Base-by-base conservation (phyloP, 2,329 filamentous ascomycete species). In the Aspergillus quadrilineatus region DNA sequence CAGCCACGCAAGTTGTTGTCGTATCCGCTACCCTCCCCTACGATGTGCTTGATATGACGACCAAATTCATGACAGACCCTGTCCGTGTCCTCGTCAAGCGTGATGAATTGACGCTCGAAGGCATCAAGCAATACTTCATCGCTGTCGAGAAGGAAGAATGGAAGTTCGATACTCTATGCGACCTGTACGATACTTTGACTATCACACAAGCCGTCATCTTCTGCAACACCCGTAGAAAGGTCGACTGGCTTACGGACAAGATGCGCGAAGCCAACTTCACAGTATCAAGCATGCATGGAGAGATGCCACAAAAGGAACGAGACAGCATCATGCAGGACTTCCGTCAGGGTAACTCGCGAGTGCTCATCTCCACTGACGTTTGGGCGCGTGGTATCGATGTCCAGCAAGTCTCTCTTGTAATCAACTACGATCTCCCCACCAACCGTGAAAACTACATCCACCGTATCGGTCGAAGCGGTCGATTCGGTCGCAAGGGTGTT, bases 391-490 rank as follows among this genome's bases (percentile, higher is more conserved):
- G 94, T 79, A 99, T 99, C 76, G 94, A 99, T 72, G 94, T 99
- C 49, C 94, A 99, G 78, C 94, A 99, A 76, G 94, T 99, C 67
- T 95, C 90, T 60, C 80, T 99, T 70, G 94, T 99, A 60, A 99
- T 99, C 82, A 99, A 99, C 81, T 99, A 99, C 76, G 94, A 99
- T 74, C 82, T 99, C 58, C 94, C 94, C 3, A 94, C 89, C 77
- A 97, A 99, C 78, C 92, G 94, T 83, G 94, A 99, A 79, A 99
- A 99, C 80, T 99, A 99, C 77, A 97, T 99, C 76, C 94, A 99
- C 81, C 89, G 94, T 67, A 99, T 99, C 68, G 94, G 94, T 73
- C 87, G 94, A 73, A 94, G 90, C 73, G 94, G 94, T 67, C 86
- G 94, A 65, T 99, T 99, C 69, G 94, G 94, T 69, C 86, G 94